phyloP scores from a whole-genome alignment of 352 stramenopile species.

The Phytopythium vexans region DNA sequence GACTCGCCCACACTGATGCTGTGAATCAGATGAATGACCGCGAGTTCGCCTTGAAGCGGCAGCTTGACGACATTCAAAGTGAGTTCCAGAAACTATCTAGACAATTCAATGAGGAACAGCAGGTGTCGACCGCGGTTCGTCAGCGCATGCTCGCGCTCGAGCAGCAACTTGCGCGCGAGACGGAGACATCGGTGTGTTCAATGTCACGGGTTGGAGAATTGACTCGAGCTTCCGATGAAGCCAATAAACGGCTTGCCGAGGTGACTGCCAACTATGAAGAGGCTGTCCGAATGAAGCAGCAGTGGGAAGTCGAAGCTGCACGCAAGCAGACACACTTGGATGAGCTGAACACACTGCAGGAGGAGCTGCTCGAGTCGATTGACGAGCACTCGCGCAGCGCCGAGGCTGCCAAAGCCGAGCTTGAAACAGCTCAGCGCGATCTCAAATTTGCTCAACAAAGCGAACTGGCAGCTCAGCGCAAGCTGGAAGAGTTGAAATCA shows the following conservation, averaged over 20 bases:
- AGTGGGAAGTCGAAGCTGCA: slow-evolving; percentile 14
- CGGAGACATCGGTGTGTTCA: too few species aligned
- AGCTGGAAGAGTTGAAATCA: slow-evolving; percentile 13
- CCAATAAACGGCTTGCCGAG: slow-evolving; percentile 15
- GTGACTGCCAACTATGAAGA: slow-evolving; percentile 16
- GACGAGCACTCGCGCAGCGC: slow-evolving; percentile 35
- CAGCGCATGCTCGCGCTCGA: neutral
- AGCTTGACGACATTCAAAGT: slow-evolving; percentile 24
- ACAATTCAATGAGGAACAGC: slow-evolving; percentile 11
- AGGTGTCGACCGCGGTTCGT: slow-evolving; percentile 5
- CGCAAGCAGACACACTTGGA: slow-evolving; percentile 37
- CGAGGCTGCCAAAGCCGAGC: slow-evolving; percentile 24
- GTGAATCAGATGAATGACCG: slow-evolving; percentile 12
- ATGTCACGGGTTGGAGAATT: neutral
- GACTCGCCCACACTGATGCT: neutral
- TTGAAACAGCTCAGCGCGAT: slow-evolving; percentile 24
- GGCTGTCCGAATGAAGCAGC: slow-evolving; percentile 5
- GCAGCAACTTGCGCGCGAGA: neutral
- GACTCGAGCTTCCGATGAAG: neutral
- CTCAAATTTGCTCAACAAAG: slow-evolving; percentile 8
- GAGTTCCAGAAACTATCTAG: slow-evolving; percentile 26
- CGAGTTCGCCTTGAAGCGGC: slow-evolving; percentile 21
- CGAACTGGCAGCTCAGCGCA: slow-evolving; percentile 2
- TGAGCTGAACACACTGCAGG: slow-evolving; percentile 64
- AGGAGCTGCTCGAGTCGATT: slow-evolving; percentile 59